Evolutionary conservation across 208 protist genomes (phyloP), one percentile per base, ranked within the genome.

Genomic region (Crithidia acanthocephali): DNA sequence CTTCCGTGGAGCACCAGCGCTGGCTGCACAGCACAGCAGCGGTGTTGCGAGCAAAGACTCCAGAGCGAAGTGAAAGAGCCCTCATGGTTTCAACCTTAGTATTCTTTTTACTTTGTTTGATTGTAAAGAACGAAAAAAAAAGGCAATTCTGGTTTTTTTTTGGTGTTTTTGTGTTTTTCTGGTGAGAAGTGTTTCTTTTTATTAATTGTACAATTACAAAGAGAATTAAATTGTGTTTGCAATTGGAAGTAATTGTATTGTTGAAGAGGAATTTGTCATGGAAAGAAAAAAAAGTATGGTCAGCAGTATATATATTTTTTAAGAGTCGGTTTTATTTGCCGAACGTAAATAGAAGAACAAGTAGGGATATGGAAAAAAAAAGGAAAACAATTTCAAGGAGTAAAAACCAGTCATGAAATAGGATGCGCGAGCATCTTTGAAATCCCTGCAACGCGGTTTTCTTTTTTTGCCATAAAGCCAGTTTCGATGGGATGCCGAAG

Each of bases 1-100:
- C 33, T 8, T 74, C 78, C 48, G 78, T 42, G 23, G 89, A 79
- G 53, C 79, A 87, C 81, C 84, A 90, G 32, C 65, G 59, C 33
- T 62, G 59, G 32, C 72, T 57, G 55, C 47, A 32, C 20, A 68
- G 22, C 30, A 33, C 33, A 0, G 42, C 72, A 18, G 52, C 72
- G 7, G 72, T 62, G 37, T 47, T 28, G 52, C 72, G 72, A 27
- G 58, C 59, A 50, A 68, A 32, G 20, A 68, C 4, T 6, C 64
- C 72, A 9, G 65, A 57, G 51, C 72, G 72, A 23, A 78, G 33
- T 2, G 72, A 62, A 0, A 78, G 51, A 25, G 72, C 72, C 33
- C 65, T 72, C 72, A 78, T 78, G 42, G 47, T 64, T 58, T 52
- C 11, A 22, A 10, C 7, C 5, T 60, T 27, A 27, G 9, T 16